Evolutionary conservation across 2,329 filamentous ascomycete genomes (phyloP).

Genomic region (Diaporthe aspalathi): DNA sequence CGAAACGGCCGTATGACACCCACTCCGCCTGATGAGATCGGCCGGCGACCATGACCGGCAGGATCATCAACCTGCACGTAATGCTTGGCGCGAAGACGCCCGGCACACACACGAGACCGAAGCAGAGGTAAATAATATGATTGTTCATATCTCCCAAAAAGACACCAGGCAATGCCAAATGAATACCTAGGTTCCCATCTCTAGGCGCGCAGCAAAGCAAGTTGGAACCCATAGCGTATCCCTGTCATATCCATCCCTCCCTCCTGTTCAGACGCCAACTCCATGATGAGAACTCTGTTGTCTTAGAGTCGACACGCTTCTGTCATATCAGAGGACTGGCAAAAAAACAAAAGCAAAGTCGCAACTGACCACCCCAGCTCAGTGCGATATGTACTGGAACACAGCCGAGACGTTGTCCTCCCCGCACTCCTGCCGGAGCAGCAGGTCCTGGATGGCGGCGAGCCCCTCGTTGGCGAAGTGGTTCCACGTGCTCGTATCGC

Average conservation of each 20-base stretch:
- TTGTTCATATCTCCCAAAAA: constrained; percentile 31
- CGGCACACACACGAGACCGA: neutral
- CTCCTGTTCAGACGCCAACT: neutral
- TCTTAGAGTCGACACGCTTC: neutral
- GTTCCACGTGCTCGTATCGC: constrained; percentile 99
- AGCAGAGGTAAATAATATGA: neutral
- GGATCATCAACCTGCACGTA: neutral
- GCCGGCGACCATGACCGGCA: neutral
- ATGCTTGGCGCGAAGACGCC: neutral
- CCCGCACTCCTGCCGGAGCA: constrained; percentile 86
- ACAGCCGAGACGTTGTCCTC: constrained; percentile 89
- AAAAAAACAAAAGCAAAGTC: neutral
- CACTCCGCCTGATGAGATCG: neutral
- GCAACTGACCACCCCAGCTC: neutral
- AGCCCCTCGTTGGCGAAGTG: constrained; percentile 89
- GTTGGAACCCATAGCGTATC: constrained; percentile 2
- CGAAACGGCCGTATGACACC: constrained; percentile 13
- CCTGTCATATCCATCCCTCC: neutral
- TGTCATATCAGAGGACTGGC: neutral
- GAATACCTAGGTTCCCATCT: neutral
- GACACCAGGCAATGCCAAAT: constrained; percentile 31
- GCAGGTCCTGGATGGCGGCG: constrained; percentile 86
- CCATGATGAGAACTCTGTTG: neutral
- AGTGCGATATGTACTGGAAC: constrained; percentile 98
- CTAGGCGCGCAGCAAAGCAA: neutral